Evolutionary conservation across 164 flowering plant genomes (phyloP), one percentile per base, ranked within the genome.

Genomic region (Piper betle): DNA sequence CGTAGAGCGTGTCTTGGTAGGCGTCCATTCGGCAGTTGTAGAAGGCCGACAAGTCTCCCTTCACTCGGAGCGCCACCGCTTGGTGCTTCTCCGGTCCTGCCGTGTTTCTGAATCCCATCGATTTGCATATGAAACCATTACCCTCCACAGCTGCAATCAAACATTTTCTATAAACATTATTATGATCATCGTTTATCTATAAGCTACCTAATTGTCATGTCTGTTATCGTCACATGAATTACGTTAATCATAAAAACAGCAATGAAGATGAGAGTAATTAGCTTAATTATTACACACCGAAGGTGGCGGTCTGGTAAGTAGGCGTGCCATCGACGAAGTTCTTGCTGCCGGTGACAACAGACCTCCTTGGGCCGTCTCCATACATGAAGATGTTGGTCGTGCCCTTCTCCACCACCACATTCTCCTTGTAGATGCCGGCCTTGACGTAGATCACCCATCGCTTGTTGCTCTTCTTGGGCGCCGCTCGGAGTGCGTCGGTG

Each of bases 1-100:
- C 69, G 40, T 79, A 81, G 39, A 83, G 57, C 10, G 87, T 81
- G 70, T 83, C 83, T 65, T 83, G 87, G 73, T 74, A 81, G 5
- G 81, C 87, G 37, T 83, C 83, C 70, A 83, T 72, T 43, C 79
- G 71, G 71, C 84, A 80, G 64, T 82, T 76, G 75, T 46, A 77
- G 72, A 81, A 72, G n/a, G 74, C 82, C 0, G 83, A 20, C 72
- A 55, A 64, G 65, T 81, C 82, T 0, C 76, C 67, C 33, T 75
- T 73, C 11, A 73, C 76, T 5, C 79, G 68, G 9, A 81, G 73
- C 9, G 87, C 85, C 48, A 81, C 85, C 0, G 87, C 86, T 58
- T 85, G 88, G 88, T 25, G 33, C 33, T 25, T 25, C 33, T 25
- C 33, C 33, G 33, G 33, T 25, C 33, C 33, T 2, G 33, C 88